Evolutionary conservation across 495 filamentous ascomycete species (phyloP), one percentile per base, ranked within the genome.

Genomic region (Penicillium angulare): DNA sequence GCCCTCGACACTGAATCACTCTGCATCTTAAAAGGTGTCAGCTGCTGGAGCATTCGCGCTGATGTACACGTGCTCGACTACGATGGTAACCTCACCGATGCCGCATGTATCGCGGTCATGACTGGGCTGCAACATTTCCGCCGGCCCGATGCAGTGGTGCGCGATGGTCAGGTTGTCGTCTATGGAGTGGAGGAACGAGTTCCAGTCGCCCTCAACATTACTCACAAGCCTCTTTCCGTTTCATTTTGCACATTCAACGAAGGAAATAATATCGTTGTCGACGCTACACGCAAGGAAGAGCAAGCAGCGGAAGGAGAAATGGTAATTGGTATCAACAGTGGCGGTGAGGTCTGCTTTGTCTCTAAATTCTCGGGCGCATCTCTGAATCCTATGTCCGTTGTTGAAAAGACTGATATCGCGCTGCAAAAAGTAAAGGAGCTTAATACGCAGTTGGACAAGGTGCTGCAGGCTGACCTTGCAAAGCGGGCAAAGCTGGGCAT

Each of bases 1-100:
- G 93, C 93, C 8, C 79, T 98, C 20, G 91, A 96, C 63, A 96
- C 90, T 22, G 93, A 98, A 72, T 95, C 90, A 1, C 81, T 98
- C 23, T 98, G 93, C 65, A 88, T 98, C 12, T 69, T 97, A 18
- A 90, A 93, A 20, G 90, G 89, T 12, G 76, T 86, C 46, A 95
- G 92, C 68, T 90, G 87, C 71, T 98, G 93, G 88, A 82, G 80
- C 40, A 78, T 98, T 43, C 87, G 89, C 20, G 90, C 90, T 5
- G 90, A 95, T 60, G 79, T 97, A 2, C 93, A 97, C 68, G 82
- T 97, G 31, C 77, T 96, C 13, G 86, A 88, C 41, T 88, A 88
- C 68, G 92, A 96, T 61, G 93, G 93, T 20, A 88, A 88, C 52
- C 76, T 98, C 20, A 83, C 92, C 12, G 90, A 96, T 67, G 84